phyloP scores from a whole-genome alignment of 495 filamentous ascomycete species.

The Halenospora varia region DNA sequence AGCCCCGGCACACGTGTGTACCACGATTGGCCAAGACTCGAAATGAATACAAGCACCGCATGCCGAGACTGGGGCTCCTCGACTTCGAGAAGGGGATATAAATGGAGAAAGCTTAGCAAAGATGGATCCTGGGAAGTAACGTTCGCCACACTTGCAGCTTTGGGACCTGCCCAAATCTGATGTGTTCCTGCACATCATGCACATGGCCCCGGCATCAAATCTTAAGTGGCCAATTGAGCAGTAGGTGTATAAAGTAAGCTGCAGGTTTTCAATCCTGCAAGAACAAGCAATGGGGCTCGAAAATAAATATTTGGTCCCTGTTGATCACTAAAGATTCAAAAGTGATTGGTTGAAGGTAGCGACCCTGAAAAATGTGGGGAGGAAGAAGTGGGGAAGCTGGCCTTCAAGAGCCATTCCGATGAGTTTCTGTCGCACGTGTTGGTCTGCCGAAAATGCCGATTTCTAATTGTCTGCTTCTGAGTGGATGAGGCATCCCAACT shows the following conservation, averaged over 20 bases:
- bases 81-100: not conserved
- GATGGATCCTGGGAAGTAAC: not conserved
- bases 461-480: not conserved
- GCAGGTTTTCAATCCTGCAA: too few species aligned
- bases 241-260: not conserved
- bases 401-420: not conserved
- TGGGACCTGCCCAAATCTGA: not conserved
- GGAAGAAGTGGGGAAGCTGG: not conserved
- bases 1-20: conserved; percentile 6
- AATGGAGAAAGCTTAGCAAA: not conserved
- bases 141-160: not conserved
- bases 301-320: too few species aligned
- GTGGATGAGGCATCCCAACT: not conserved
- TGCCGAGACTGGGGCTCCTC: not conserved
- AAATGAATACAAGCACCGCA: not conserved
- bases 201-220: not conserved
- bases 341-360: too few species aligned
- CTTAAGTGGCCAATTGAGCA: not conserved
- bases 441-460: not conserved
- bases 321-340: too few species aligned
- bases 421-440: not conserved
- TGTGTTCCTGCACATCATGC: not conserved
- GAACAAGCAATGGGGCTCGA: too few species aligned
- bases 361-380: not conserved
- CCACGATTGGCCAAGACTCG: conserved; percentile 2